These are phyloP conservation scores for Penicillium occitanis DNA, from an alignment of 2,329 filamentous ascomycete genomes.

Conservation along the genomic window DNA sequence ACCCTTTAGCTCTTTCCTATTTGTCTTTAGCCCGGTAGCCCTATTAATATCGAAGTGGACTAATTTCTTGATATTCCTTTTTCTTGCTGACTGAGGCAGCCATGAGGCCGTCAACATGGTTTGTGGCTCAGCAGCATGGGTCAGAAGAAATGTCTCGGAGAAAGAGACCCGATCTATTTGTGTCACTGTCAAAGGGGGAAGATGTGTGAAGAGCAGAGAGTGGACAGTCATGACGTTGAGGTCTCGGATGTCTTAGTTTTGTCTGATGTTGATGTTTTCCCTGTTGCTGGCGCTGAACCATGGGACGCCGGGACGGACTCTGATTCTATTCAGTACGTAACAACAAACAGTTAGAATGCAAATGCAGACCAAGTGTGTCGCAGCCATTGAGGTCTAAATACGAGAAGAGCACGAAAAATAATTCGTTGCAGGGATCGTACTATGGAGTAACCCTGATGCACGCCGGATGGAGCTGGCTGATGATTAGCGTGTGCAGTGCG, in stretches of 20 bases:
- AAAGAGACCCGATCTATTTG: background rate
- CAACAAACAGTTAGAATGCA: background rate
- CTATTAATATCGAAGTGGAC: background rate
- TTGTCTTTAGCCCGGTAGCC: background rate
- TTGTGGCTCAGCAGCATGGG: background rate
- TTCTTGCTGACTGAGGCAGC: background rate
- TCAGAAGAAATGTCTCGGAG: background rate
- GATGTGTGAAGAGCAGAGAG: background rate
- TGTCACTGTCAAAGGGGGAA: background rate
- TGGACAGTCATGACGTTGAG: constrained; percentile 3
- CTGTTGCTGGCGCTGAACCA: background rate
- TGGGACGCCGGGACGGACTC: background rate
- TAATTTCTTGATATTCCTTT: background rate
- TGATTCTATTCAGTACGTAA: background rate
- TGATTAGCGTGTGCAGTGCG: background rate
- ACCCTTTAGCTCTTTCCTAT: background rate
- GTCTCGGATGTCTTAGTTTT: background rate
- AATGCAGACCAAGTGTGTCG: background rate
- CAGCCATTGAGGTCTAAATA: background rate
- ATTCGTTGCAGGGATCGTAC: background rate
- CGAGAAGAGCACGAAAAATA: background rate
- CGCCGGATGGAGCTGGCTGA: constrained; percentile 6
- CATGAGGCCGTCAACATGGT: background rate
- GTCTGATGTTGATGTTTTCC: background rate
- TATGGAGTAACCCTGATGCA: background rate